A percentile compares a stretch with the other conserved stretches of the same genome.
Evolutionary conservation across 1,139 yeast species (phyloP).

Genomic region (Williopsis jadinii): DNA sequence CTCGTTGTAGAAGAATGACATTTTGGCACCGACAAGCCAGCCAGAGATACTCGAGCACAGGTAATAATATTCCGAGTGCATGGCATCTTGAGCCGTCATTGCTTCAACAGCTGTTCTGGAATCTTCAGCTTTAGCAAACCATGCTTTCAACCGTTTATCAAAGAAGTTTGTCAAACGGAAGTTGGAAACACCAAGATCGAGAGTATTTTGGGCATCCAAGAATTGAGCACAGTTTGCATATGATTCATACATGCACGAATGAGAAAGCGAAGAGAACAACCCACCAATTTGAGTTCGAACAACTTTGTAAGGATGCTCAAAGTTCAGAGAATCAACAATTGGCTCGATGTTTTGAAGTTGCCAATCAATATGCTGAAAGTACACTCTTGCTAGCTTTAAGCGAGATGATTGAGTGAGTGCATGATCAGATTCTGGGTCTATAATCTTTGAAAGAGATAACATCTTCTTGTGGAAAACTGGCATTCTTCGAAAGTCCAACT

Average conservation of each 20-base stretch:
- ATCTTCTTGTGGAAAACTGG: slow-evolving; percentile 45
- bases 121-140: slow-evolving; percentile 38
- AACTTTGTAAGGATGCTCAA: slow-evolving; percentile 66
- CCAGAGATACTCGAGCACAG: slow-evolving; percentile 27
- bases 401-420: slow-evolving; percentile 66
- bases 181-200: slow-evolving; percentile 30
- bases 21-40: slow-evolving; percentile 20
- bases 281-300: slow-evolving; percentile 71
- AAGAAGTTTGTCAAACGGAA: slow-evolving; percentile 18
- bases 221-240: slow-evolving; percentile 38
- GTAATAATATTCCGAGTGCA: slow-evolving; percentile 31
- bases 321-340: slow-evolving; percentile 35
- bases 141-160: slow-evolving; percentile 25
- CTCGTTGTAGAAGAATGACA: slow-evolving; percentile 22
- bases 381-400: slow-evolving; percentile 48
- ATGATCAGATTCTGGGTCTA: slow-evolving; percentile 49
- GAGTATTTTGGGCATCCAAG: slow-evolving; percentile 30
- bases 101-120: slow-evolving; percentile 33
- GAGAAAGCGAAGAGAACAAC: slow-evolving; percentile 50
- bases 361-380: slow-evolving; percentile 52
- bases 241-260: slow-evolving; percentile 46
- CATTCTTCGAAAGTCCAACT: slow-evolving; percentile 61
- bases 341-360: slow-evolving; percentile 45
- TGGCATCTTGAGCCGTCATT: slow-evolving; percentile 26
- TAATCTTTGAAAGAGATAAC: slow-evolving; percentile 32